Evolutionary conservation across 2,329 filamentous ascomycete genomes (phyloP), one percentile per base, ranked within the genome.

Genomic region (Exophiala calicioides): DNA sequence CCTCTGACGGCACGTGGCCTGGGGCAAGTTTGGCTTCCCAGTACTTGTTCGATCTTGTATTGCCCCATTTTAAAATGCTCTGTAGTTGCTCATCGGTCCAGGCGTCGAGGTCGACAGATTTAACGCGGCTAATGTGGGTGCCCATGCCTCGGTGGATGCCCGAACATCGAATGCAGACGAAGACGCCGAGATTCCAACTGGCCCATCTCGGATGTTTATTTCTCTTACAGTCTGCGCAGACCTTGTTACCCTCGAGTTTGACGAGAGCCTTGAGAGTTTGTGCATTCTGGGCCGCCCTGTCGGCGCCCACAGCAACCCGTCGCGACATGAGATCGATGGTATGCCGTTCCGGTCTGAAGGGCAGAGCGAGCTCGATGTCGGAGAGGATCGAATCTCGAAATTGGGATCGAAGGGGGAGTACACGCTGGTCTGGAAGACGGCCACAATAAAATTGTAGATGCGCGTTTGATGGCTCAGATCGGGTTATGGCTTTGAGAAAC

Each of bases 181-280:
- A 98, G 64, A 98, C 84, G 61, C 93, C 93, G 44, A 98, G 73
- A 68, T 98, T 98, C 93, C 93, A 98, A 65, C 90, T 96, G 23
- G 93, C 93, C 93, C 93, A 98, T 86, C 93, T 82, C 52, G 93
- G 93, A 74, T 90, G 93, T 71, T 97, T 98, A 77, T 97, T 98
- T 68, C 86, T 84, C 78, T 98, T 98, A 81, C 93, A 98, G 70
- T 98, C 93, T 52, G 91, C 89, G 77, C 93, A 98, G 65, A 87
- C 82, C 76, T 98, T 98, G 76, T 98, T 98, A 54, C 83, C 75
- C 65, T 97, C 91, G 59, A 98, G 75, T 74, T 97, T 98, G 67
- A 97, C 77, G 60, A 98, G 80, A 65, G 81, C 90, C 77, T 97
- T 97, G 70, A 98, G 88, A 33, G 90, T 94, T 67, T 85, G 83